Conservation (phyloP, 164 flowering plant species). For the Aristolochia fimbriata region DNA sequence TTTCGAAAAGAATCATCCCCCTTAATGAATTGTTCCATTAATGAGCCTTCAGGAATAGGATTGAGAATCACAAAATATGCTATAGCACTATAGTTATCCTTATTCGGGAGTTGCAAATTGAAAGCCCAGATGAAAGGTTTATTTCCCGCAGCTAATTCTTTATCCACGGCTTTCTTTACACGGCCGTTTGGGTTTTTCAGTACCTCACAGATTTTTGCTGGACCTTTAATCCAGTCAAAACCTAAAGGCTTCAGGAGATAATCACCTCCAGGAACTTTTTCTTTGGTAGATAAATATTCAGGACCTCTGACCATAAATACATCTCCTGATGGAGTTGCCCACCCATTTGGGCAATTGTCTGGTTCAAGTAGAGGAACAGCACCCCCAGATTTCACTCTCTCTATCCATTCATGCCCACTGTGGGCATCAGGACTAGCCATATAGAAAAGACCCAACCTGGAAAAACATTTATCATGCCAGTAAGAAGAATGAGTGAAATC, state of each 20-base stretch:
- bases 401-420: conserved; percentile 47
- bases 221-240: conserved; percentile 83
- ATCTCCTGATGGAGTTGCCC: conserved; percentile 80
- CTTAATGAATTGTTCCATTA: conserved; percentile 59
- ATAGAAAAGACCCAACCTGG: neutral
- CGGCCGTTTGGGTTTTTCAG: conserved; percentile 53
- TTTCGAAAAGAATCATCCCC: conserved; percentile 69
- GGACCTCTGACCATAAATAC: conserved; percentile 81
- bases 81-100: conserved; percentile 73
- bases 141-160: conserved; percentile 30
- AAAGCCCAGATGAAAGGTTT: conserved; percentile 89
- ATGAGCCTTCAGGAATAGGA: conserved; percentile 56
- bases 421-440: conserved; percentile 15
- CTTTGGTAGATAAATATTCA: conserved; percentile 55
- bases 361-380: conserved; percentile 63
- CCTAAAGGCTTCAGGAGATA: conserved; percentile 76
- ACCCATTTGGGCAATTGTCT: conserved; percentile 70
- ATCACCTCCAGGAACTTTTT: conserved; percentile 72
- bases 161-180: conserved; percentile 51
- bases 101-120: conserved; percentile 73
- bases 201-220: conserved; percentile 53
- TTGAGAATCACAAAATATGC: conserved; percentile 57
- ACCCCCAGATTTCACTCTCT: conserved; percentile 52
- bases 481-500: no score
- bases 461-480: neutral